Percentiles rank a stretch among this genome's conserved stretches.
Evolutionary conservation across 2,329 filamentous ascomycete species (phyloP).

Genomic region (Colletotrichum tanaceti): DNA sequence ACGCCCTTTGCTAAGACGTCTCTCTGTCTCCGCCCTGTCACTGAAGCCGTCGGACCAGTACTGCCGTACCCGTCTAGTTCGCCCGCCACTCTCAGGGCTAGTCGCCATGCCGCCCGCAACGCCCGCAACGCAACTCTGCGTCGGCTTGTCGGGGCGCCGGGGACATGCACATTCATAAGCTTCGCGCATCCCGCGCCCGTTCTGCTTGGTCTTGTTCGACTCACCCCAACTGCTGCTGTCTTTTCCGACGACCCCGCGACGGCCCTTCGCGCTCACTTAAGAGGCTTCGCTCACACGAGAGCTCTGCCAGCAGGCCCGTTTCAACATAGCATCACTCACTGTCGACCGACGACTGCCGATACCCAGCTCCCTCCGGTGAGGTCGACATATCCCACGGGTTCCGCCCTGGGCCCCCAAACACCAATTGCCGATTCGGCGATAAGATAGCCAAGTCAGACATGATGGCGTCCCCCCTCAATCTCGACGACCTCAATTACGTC

Average conservation of each 20-base stretch:
- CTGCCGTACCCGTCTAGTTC: constrained; percentile 34
- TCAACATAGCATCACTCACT: neutral
- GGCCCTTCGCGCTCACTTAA: constrained; percentile 20
- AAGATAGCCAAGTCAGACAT: constrained; percentile 19
- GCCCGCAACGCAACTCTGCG: constrained; percentile 39
- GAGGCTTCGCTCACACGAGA: constrained; percentile 32
- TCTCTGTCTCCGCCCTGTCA: neutral
- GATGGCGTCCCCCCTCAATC: constrained; percentile 51
- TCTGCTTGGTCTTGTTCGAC: neutral
- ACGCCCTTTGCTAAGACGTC: constrained; percentile 5
- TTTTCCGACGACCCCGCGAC: constrained; percentile 27
- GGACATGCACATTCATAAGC: constrained; percentile 39
- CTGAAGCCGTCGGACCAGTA: constrained; percentile 29
- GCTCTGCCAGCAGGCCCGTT: constrained; percentile 27
- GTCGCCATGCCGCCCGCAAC: constrained; percentile 38
- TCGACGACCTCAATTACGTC: constrained; percentile 58
- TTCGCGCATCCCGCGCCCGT: constrained; percentile 35
- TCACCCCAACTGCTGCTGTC: constrained; percentile 28
- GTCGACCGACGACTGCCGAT: neutral
- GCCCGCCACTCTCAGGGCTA: constrained; percentile 39
- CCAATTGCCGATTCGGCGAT: constrained; percentile 30
- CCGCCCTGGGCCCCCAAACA: neutral
- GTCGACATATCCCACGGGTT: neutral
- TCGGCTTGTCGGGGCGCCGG: constrained; percentile 9
- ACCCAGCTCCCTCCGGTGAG: neutral